Conservation (phyloP, 352 stramenopile species). For the Pythium dissimile region DNA sequence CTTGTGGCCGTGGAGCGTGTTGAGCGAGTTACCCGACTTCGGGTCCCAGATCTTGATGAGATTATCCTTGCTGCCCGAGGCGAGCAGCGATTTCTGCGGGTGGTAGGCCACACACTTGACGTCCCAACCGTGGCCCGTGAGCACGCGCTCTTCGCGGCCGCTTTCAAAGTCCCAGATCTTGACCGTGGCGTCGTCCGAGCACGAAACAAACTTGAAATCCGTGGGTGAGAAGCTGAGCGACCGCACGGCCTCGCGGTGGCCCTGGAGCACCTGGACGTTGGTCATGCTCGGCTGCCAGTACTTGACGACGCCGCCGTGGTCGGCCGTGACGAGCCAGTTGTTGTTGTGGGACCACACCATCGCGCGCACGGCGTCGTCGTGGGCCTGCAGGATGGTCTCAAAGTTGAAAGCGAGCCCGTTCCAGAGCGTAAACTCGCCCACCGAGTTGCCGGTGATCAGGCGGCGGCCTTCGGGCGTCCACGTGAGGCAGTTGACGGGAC, state of each 20-base stretch:
- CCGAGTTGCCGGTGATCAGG: constrained; percentile 96
- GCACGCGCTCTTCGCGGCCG: constrained; percentile 90
- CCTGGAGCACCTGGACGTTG: constrained; percentile 82
- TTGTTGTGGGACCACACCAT: constrained; percentile 92
- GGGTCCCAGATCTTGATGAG: constrained; percentile 99
- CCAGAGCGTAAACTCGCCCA: constrained; percentile 97
- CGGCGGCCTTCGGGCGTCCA: constrained; percentile 95
- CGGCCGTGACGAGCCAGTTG: constrained; percentile 88
- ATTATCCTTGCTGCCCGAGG: constrained; percentile 96
- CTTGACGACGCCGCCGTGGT: constrained; percentile 90
- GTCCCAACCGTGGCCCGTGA: constrained; percentile 97
- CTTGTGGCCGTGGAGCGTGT: constrained; percentile 97
- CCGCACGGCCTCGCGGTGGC: constrained; percentile 90
- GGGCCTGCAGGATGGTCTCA: constrained; percentile 95
- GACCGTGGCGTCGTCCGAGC: constrained; percentile 95
- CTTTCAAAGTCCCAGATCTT: constrained; percentile 92
- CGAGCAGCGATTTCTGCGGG: constrained; percentile 91
- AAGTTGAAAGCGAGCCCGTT: constrained; percentile 98
- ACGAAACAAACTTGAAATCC: constrained; percentile 98
- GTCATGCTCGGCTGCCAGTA: constrained; percentile 92
- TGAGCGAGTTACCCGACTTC: constrained; percentile 87
- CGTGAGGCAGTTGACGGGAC: constrained; percentile 90
- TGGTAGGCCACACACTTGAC: constrained; percentile 98
- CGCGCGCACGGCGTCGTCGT: constrained; percentile 82
- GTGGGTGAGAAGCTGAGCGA: constrained; percentile 95